Evolutionary conservation across 495 filamentous ascomycete species (phyloP), one percentile per base, ranked within the genome.

Genomic region (Penicillium psychrofluorescens): DNA sequence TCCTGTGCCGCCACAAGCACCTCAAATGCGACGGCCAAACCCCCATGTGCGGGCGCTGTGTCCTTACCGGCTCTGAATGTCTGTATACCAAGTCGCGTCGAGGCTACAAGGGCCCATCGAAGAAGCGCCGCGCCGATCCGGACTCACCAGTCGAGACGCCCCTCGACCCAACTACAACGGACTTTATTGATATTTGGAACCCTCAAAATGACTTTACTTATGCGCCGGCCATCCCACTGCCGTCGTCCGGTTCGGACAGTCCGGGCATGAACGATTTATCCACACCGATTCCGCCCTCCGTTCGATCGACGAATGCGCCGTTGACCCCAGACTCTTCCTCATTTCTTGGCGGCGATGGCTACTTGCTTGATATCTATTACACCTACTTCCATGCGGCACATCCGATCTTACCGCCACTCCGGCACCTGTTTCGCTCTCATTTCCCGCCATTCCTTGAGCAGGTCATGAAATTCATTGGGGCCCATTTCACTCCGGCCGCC

Each of bases 1-100:
- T 80, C 29, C 59, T 62, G 33, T 81, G 79, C 50, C 78, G 80
- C 38, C 67, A 72, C 45, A 74, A 80, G 46, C 81, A 84, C 51
- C 77, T 84, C 44, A 73, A 71, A 51, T 73, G 70, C 37, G 70
- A 73, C 55, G 66, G 67, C 6, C 51, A 52, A 15, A 68, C 59
- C 4, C 70, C 70, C 12, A 35, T 64, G 36, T 73, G 70, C 51
- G 55, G 63, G n/a, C 70, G 70, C 27, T 73, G 70, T 40, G 45
- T 44, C 7, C 43, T 58, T 29, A 54, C 54, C 1, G 59, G 62
- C 11, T 38, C 61, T 13, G 53, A 63, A 10, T 73, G 70, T 48
- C 58, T 66, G 45, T 73, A 71, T 40, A 69, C 68, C 4, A 68
- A 69, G 13, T 71, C 67, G n/a, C 70, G 70, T 29, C 61, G 70